phyloP scores from a whole-genome alignment of 116 monocot species.

The Dioscorea cayenensis region DNA sequence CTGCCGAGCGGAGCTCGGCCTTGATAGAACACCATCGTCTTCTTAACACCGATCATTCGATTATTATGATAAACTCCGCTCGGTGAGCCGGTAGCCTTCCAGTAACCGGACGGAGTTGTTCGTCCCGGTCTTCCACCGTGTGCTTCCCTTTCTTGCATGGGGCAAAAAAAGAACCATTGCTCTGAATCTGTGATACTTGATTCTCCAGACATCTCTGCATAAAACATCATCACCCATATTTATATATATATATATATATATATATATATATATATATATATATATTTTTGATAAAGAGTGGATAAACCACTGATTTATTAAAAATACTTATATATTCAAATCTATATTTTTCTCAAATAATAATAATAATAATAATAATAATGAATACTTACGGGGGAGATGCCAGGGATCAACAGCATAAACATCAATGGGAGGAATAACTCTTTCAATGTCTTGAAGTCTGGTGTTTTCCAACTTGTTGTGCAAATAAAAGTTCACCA shows the following conservation, averaged over 20 bases:
- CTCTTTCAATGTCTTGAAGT: slow-evolving; percentile 44
- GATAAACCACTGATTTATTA: no score
- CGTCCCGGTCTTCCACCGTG: slow-evolving; percentile 65
- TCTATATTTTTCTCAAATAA: no score
- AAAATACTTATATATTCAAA: neutral
- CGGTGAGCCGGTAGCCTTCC: slow-evolving; percentile 87
- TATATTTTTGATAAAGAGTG: no score
- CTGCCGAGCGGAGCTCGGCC: slow-evolving; percentile 52
- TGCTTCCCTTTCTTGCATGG: slow-evolving; percentile 48
- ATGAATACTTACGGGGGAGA: slow-evolving; percentile 37
- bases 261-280: no score
- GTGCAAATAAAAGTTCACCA: slow-evolving; percentile 64
- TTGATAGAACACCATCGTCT: slow-evolving; percentile 83
- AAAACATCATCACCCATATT: no score
- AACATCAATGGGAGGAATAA: slow-evolving; percentile 54
- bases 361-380: no score
- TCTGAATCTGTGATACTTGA: slow-evolving; percentile 26
- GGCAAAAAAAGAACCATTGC: slow-evolving; percentile 93
- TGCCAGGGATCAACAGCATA: slow-evolving; percentile 51
- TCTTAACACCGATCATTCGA: slow-evolving; percentile 50
- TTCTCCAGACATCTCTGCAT: slow-evolving; percentile 42
- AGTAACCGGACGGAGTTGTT: slow-evolving; percentile 62
- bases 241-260: no score
- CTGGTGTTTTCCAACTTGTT: slow-evolving; percentile 45
- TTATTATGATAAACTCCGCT: slow-evolving; percentile 25